Conservation (phyloP, 2,329 filamentous ascomycete species). For the Alternaria arbusti region DNA sequence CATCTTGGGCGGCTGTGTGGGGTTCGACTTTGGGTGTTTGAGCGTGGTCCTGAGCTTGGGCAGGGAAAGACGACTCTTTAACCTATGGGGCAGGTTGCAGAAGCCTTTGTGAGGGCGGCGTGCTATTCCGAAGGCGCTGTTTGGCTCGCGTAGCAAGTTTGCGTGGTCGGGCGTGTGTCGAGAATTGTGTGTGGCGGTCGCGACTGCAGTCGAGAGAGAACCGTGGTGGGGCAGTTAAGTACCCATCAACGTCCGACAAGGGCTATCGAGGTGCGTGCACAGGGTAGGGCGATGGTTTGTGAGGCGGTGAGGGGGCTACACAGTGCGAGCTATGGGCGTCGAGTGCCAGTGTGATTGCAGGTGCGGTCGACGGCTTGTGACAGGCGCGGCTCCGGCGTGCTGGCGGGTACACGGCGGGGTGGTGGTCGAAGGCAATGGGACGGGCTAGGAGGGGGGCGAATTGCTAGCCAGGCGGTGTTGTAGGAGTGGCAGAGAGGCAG, state of each 20-base stretch:
- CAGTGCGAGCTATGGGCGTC: constrained; percentile 5
- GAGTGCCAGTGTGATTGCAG: constrained; percentile 2
- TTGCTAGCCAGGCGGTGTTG: background rate
- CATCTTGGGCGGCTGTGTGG: constrained; percentile 30
- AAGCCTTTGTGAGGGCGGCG: background rate
- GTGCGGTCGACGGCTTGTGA: background rate
- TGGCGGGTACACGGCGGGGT: constrained; percentile 1
- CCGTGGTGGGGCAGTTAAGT: constrained; percentile 32
- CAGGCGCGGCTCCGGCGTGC: constrained; percentile 3
- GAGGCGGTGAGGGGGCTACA: background rate
- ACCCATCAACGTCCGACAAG: constrained; percentile 17
- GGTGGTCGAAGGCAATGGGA: background rate
- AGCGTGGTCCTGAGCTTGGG: background rate
- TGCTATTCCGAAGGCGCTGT: background rate
- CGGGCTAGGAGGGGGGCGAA: background rate
- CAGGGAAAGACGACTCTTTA: background rate
- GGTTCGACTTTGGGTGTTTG: background rate
- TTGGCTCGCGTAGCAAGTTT: background rate
- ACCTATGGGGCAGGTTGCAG: background rate
- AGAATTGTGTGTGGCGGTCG: constrained; percentile 17
- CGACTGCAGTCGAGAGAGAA: constrained; percentile 19
- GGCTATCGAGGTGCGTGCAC: background rate
- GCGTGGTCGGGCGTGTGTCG: background rate
- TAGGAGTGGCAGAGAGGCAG: constrained; percentile 6
- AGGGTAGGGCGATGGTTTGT: background rate